Evolutionary conservation across 139 green algal species (phyloP), one percentile per base, ranked within the genome.

Genomic region (Haematococcus lacustris): DNA sequence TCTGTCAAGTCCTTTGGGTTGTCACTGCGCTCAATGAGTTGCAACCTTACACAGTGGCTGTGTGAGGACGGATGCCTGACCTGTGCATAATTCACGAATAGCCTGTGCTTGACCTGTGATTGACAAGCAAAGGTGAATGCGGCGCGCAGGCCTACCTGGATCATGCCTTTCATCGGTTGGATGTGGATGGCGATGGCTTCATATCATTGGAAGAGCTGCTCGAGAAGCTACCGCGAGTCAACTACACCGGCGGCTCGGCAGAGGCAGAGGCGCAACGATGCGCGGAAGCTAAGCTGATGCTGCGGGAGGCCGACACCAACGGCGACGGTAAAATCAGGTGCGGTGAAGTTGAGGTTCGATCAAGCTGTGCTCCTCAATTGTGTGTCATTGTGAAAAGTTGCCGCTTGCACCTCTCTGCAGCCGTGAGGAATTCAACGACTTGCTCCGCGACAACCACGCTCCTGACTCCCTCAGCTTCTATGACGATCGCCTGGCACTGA

Each of bases 291-390:
- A 86, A 89, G 76, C 79, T 83, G 35, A 94, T 96, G 91, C 74
- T 97, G 70, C 80, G 92, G 1, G 91, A 97, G 76, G 88, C 90
- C 0, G 91, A 96, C 77, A 79, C 63, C 1, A 93, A 96, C 65
- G 88, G 90, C 26, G 92, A 97, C 70, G 92, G 91, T 13, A 76
- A 84, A 51, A 88, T 97, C 37, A 70, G 64, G 64, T 70, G 64
- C 32, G 64, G 5, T 4, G 30, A 21, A 7, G 53, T 30, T 23
- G 32, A 30, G 53, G 50, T n/a, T n/a, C n/a, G n/a, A n/a, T n/a
- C n/a, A n/a, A n/a, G n/a, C n/a, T 21, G 47, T 57, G 47, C 47
- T 28, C 21, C 13, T 57, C 47, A 13, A 57, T 28, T 28, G 47
- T 57, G 47, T 57, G 13, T 28, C 47, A 57, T 57, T 57, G 13